Conservation (phyloP, 2,329 filamentous ascomycete species). For the Clonostachys rosea region DNA sequence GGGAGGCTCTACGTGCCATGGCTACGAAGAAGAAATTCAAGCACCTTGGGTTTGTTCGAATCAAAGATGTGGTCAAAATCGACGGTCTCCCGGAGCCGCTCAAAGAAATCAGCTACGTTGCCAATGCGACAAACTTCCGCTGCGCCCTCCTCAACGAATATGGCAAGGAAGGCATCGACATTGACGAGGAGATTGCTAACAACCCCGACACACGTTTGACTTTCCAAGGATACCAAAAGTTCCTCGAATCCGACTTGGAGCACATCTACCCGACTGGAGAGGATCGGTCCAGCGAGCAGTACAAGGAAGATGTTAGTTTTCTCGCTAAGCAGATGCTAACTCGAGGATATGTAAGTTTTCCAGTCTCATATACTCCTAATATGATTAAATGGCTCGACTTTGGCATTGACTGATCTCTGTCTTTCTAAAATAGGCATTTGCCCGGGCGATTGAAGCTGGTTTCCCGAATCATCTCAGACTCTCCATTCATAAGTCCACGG, state of each 20-base stretch:
- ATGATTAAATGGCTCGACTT: too few species aligned
- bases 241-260: constrained; percentile 18
- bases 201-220: constrained; percentile 18
- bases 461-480: constrained; percentile 19
- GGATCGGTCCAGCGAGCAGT: constrained; percentile 10
- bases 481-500: constrained; percentile 20
- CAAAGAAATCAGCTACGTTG: constrained; percentile 30
- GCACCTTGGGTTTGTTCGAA: constrained; percentile 37
- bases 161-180: constrained; percentile 14
- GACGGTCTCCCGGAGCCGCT: constrained; percentile 23
- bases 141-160: constrained; percentile 15
- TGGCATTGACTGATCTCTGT: too few species aligned
- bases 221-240: constrained; percentile 19
- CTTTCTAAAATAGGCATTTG: constrained; percentile 9
- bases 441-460: constrained; percentile 12
- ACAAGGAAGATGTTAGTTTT: constrained; percentile 16
- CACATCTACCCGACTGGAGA: constrained; percentile 15
- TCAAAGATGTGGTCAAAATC: constrained; percentile 37
- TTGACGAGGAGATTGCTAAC: constrained; percentile 16
- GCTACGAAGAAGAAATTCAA: constrained; percentile 26
- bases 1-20: constrained; percentile 34
- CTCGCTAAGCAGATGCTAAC: constrained; percentile 22
- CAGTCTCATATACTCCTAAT: too few species aligned
- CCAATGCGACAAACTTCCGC: constrained; percentile 21
- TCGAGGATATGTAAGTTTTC: constrained; percentile 12